Percentiles rank a stretch among this genome's conserved stretches.
Evolutionary conservation across 208 protist genomes (phyloP).

Genomic region (Crithidia bombi): DNA sequence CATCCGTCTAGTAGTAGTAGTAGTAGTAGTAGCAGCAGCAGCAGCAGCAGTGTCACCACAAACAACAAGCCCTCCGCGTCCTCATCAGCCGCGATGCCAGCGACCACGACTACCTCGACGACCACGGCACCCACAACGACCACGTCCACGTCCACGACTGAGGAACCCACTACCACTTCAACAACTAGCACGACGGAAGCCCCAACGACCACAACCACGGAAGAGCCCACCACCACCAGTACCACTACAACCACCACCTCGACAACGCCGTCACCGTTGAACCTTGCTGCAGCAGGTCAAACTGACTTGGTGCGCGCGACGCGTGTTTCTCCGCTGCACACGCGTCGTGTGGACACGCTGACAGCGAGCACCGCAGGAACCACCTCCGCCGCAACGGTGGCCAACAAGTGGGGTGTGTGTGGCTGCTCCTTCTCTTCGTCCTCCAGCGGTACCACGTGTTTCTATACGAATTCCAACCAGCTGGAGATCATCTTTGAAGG

Average conservation of each 20-base stretch:
- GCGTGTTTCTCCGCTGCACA: neutral
- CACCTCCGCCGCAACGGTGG: neutral
- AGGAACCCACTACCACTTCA: conserved; percentile 4
- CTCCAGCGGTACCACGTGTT: conserved; percentile 34
- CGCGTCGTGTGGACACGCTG: neutral
- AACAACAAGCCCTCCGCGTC: no score
- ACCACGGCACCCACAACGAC: neutral
- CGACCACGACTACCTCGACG: neutral
- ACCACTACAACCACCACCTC: conserved; percentile 7
- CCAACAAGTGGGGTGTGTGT: conserved; percentile 39
- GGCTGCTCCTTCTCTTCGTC: conserved; percentile 38
- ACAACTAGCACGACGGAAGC: neutral
- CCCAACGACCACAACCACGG: neutral
- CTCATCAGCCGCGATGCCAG: neutral
- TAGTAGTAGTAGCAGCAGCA: neutral
- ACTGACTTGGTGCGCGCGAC: neutral
- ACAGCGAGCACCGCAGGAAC: neutral
- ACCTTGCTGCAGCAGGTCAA: neutral
- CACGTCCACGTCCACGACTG: conserved; percentile 10
- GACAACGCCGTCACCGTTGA: neutral
- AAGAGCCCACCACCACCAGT: neutral
- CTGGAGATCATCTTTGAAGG: conserved; percentile 41
- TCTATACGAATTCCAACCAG: conserved; percentile 39
- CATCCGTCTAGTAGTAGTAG: neutral
- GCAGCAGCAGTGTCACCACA: neutral